phyloP scores from a whole-genome alignment of 1,284 basidiomycete genomes.

The Ganoderma sp. region DNA sequence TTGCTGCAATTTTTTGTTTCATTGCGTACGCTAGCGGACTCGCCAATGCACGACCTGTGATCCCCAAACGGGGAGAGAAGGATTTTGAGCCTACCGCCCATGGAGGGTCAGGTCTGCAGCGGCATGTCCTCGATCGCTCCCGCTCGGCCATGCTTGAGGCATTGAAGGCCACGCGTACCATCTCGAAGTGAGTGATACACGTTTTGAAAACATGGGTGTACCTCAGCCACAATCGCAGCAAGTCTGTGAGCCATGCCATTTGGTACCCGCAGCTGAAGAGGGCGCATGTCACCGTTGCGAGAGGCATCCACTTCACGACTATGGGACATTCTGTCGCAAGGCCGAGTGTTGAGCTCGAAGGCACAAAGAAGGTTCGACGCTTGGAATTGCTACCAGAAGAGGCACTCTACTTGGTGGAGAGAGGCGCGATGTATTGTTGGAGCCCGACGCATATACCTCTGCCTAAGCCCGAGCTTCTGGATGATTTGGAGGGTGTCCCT shows the following conservation, averaged over 20 bases:
- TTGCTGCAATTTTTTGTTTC: not conserved
- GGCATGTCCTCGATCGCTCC: constrained; percentile 72
- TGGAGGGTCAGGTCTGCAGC: constrained; percentile 81
- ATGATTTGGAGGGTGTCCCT: constrained; percentile 63
- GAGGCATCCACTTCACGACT: constrained; percentile 78
- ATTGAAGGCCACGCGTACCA: constrained; percentile 73
- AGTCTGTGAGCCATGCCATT: constrained; percentile 73
- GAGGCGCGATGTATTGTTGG: constrained; percentile 88
- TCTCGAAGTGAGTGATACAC: constrained; percentile 59
- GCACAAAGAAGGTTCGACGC: constrained; percentile 51
- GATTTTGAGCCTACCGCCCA: constrained; percentile 88
- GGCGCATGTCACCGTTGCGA: constrained; percentile 69
- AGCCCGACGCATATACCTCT: constrained; percentile 45
- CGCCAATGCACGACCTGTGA: constrained; percentile 51
- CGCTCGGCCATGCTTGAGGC: constrained; percentile 87
- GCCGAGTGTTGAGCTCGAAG: constrained; percentile 40
- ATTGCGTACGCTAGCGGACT: constrained; percentile 28
- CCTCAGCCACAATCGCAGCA: constrained; percentile 51
- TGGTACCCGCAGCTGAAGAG: constrained; percentile 72
- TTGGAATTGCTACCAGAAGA: constrained; percentile 95
- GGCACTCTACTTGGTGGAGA: constrained; percentile 89
- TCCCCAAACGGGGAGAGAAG: constrained; percentile 94
- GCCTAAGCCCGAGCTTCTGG: constrained; percentile 41
- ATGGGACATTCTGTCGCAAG: constrained; percentile 78
- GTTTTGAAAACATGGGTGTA: constrained; percentile 7